Conservation (phyloP, 2,329 filamentous ascomycete genomes). For the Macrophomina pseudophaseolina region DNA sequence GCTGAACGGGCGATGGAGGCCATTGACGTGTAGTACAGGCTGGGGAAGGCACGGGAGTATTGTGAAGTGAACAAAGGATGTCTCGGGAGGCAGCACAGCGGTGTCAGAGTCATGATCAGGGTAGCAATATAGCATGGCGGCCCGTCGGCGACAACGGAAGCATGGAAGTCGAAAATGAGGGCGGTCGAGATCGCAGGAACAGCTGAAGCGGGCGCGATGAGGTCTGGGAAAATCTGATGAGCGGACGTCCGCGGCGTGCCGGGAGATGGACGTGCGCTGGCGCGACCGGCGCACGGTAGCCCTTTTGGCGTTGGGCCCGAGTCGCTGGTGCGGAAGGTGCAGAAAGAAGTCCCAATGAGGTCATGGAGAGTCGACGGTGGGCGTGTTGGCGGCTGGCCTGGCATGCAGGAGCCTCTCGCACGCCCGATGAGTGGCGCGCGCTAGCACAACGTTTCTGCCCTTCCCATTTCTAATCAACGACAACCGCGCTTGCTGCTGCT, state of each 20-base stretch:
- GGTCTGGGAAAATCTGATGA: conserved; percentile 10
- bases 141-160: conserved; percentile 7
- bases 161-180: neutral
- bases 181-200: neutral
- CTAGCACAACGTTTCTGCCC: conserved; percentile 1
- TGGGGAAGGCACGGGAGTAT: neutral
- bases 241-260: conserved; percentile 3
- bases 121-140: neutral
- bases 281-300: conserved; percentile 16
- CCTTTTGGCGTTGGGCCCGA: conserved; percentile 11
- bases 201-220: neutral
- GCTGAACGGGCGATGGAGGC: too few relatives aligned
- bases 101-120: neutral
- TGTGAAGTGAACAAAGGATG: too few relatives aligned
- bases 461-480: neutral
- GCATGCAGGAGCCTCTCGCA: neutral
- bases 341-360: neutral
- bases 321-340: neutral
- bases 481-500: neutral
- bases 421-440: neutral
- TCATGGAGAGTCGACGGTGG: neutral
- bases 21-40: neutral
- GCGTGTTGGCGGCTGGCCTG: conserved; percentile 8
- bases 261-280: conserved; percentile 15
- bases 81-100: neutral